Conservation (phyloP, 208 protist genomes). For the Trypanosoma cruzi region DNA sequence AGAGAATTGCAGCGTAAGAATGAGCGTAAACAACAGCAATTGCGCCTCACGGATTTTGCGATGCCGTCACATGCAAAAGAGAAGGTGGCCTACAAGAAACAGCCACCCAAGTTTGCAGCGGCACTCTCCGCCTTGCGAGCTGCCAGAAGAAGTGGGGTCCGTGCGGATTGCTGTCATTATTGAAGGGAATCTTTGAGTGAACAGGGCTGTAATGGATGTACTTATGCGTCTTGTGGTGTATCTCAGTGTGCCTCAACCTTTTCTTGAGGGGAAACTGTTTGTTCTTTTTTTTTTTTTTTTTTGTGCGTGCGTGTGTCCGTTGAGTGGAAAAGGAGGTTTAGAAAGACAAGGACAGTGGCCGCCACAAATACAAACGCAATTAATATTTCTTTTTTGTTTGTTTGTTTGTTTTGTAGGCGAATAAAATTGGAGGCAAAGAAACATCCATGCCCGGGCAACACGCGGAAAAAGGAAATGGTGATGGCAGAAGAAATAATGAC, state of each 20-base stretch:
- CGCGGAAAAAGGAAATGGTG: slow-evolving; percentile 14
- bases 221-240: not conserved
- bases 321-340: no score
- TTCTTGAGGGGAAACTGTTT: no score
- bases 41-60: slow-evolving; percentile 52
- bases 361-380: no score
- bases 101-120: slow-evolving; percentile 37
- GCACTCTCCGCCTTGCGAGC: slow-evolving; percentile 51
- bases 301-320: not conserved
- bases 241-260: no score
- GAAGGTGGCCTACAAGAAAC: slow-evolving; percentile 62
- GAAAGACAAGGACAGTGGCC: no score
- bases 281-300: slow-evolving; percentile 21
- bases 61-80: slow-evolving; percentile 25
- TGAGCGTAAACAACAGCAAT: slow-evolving; percentile 29
- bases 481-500: not conserved
- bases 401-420: slow-evolving; percentile 11
- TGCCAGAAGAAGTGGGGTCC: slow-evolving; percentile 18
- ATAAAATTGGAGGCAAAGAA: not conserved
- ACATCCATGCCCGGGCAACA: no score
- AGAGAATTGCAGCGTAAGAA: slow-evolving; percentile 17
- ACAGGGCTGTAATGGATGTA: not conserved
- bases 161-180: slow-evolving; percentile 20
- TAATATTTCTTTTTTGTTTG: slow-evolving; percentile 27
- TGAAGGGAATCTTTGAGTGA: not conserved